Base-by-base conservation (phyloP, 2,329 filamentous ascomycete species). In the Paraphoma chrysanthemicola region DNA sequence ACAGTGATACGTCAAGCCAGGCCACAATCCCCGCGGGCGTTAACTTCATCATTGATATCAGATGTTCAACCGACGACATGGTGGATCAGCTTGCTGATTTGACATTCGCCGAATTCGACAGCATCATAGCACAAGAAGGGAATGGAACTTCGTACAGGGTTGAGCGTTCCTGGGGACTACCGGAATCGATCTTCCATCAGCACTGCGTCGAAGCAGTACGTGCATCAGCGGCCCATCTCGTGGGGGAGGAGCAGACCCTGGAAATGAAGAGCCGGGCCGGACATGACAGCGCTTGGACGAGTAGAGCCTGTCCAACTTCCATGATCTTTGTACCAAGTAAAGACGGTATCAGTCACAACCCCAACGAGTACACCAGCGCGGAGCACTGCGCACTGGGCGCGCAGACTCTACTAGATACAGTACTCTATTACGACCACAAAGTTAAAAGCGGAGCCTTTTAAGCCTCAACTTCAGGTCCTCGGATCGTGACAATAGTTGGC, bases 261-360 rank as follows among this genome's bases (percentile, higher is more conserved):
- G 61, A 67, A 3, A 71, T 72, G 66, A 69, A 66, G 45, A 68
- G 66, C 14, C 56, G 58, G 33, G 69, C 69, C 2, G 68, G 69
- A 1, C 68, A 73, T 28, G 70, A 73, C 28, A 66, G 64, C 31
- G 67, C 66, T 6, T 72, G 67, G 69, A 68, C 66, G 12, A 68
- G 64, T 36, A 53, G 67, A 8, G 66, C 69, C 8, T 68, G 62
- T 48, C 71, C 70, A 1, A 71, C 70, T 9, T 75, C 71, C 44
- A 81, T 81, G 79, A 77, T 81, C 7, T 80, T 81, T 44, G 76
- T 79, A 29, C 79, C 78, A 6, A 78, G 77, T 51, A 73, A 74
- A 57, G 77, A 78, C 28, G 78, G 79, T 0, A 72, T 81, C 9
- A 78, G 73, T 50, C 79, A 81, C 53, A 79, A 80, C 66, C 79